Evolutionary conservation across 108 stramenopile genomes (phyloP).

Genomic region (Cyclotella atomus): DNA sequence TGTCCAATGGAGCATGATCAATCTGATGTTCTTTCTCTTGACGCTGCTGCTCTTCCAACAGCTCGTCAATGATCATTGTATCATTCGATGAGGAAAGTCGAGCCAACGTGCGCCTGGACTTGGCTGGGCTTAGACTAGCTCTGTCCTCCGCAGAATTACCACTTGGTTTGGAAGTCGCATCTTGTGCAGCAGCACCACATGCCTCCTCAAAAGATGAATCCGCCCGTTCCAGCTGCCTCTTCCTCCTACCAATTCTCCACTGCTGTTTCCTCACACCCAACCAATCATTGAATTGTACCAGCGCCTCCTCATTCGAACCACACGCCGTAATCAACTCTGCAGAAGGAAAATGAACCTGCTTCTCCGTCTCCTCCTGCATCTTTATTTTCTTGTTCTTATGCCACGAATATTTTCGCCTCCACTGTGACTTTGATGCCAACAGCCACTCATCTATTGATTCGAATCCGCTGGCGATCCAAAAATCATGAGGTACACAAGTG

Average conservation of each 20-base stretch:
- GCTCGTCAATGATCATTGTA: constrained; percentile 67
- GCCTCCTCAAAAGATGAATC: neutral
- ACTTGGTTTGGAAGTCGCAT: neutral
- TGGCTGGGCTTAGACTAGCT: neutral
- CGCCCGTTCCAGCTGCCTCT: constrained; percentile 49
- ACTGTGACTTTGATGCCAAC: constrained; percentile 38
- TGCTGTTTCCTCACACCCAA: constrained; percentile 69
- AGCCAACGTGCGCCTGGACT: constrained; percentile 8
- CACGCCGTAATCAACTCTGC: neutral
- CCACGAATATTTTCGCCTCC: constrained; percentile 73
- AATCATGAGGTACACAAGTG: constrained; percentile 51
- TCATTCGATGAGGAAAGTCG: constrained; percentile 29
- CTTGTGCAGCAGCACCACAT: neutral
- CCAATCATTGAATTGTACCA: constrained; percentile 60
- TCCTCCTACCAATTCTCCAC: constrained; percentile 66
- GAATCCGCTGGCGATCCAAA: constrained; percentile 72
- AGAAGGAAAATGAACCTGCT: constrained; percentile 60
- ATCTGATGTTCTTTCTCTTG: constrained; percentile 5
- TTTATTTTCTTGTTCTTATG: constrained; percentile 52
- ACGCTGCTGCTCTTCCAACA: constrained; percentile 67
- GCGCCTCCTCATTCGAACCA: neutral
- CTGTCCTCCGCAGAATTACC: neutral
- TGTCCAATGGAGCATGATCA: constrained; percentile 56
- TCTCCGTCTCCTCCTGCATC: constrained; percentile 66
- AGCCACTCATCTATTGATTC: constrained; percentile 67